Conservation (phyloP, 108 stramenopile genomes). For the Cylindrotheca closterium region DNA sequence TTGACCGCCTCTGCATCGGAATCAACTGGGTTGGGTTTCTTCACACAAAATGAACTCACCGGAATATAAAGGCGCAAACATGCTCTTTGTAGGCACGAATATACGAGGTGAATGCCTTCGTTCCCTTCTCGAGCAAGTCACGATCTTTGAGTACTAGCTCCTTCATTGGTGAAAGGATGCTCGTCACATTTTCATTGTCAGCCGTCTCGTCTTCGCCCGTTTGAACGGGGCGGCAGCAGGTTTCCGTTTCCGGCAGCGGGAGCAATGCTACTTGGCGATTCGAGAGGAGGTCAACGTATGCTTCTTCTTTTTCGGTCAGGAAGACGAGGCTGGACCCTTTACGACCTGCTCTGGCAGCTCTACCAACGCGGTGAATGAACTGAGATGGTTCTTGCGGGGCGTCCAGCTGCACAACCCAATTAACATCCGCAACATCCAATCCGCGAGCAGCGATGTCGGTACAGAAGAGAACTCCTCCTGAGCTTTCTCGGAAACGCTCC, state of each 20-base stretch:
- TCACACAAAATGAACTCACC: slow-evolving; percentile 50
- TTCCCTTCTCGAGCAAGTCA: slow-evolving; percentile 96
- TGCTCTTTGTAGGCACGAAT: slow-evolving; percentile 97
- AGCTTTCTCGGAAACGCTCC: slow-evolving; percentile 72
- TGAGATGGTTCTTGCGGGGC: slow-evolving; percentile 95
- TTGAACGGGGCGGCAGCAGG: slow-evolving; percentile 45
- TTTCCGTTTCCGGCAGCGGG: slow-evolving; percentile 52
- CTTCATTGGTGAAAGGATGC: slow-evolving; percentile 70
- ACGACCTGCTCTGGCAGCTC: slow-evolving; percentile 94
- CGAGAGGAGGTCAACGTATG: slow-evolving; percentile 90
- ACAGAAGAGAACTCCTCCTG: slow-evolving; percentile 87
- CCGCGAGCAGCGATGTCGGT: slow-evolving; percentile 99
- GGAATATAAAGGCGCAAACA: slow-evolving; percentile 86
- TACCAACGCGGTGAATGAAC: slow-evolving; percentile 97
- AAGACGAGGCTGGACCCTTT: slow-evolving; percentile 86
- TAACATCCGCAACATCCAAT: slow-evolving; percentile 93
- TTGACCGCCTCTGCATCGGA: slow-evolving; percentile 22
- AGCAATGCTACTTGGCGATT: slow-evolving; percentile 81
- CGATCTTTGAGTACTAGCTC: slow-evolving; percentile 82
- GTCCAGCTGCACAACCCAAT: slow-evolving; percentile 97
- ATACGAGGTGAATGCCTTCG: slow-evolving; percentile 92
- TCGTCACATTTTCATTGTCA: slow-evolving; percentile 20
- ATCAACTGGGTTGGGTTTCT: background rate
- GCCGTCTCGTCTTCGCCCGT: slow-evolving; percentile 15
- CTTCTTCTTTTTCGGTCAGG: slow-evolving; percentile 89